Evolutionary conservation across 441 rosid species (phyloP), one percentile per base, ranked within the genome.

Genomic region (Eugenia klotzschiana): DNA sequence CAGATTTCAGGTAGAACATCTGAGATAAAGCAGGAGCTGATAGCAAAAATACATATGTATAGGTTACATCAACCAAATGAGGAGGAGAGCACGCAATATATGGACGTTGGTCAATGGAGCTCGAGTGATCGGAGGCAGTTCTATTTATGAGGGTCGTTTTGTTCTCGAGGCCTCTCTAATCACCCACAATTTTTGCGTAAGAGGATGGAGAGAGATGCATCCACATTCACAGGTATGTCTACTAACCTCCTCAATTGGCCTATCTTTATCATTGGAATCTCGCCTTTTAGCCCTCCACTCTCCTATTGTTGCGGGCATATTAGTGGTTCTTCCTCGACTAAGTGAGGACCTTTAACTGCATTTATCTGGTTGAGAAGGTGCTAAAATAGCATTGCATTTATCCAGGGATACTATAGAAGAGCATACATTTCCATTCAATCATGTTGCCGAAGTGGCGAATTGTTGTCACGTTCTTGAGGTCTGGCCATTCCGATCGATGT

Each of bases 211-310:
- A 51, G 79, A 40, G 80, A 77, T 22, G 50, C 37, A 80, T 79
- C 27, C 80, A 51, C 41, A 55, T 83, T 83, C 88, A 56, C 89
- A 79, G 79, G 83, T 72, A 87, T 81, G 18, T 79, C 88, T 84
- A 84, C 41, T 33, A 20, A 82, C 82, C 84, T 82, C 52, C 88
- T 89, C 46, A 20, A 69, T 37, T 37, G 20, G 46, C 77, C 8
- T 4, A 1, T 9, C 25, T 69, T 69, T 69, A 7, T 11, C 77
- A 10, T 69, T 37, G 8, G 12, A 69, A 20, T 69, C 46, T 37
- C 16, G 25, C 77, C 25, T 64, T 29, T 64, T 33, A 11, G 77
- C 15, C 40, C 77, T 20, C 25, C 46, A 20, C 77, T 69, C 77
- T 69, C 77, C 77, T 69, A 4, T 33, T 5, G 46, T 9, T 9